Conservation (phyloP, 345 rosid species). For the Rhodamnia rubescens region DNA sequence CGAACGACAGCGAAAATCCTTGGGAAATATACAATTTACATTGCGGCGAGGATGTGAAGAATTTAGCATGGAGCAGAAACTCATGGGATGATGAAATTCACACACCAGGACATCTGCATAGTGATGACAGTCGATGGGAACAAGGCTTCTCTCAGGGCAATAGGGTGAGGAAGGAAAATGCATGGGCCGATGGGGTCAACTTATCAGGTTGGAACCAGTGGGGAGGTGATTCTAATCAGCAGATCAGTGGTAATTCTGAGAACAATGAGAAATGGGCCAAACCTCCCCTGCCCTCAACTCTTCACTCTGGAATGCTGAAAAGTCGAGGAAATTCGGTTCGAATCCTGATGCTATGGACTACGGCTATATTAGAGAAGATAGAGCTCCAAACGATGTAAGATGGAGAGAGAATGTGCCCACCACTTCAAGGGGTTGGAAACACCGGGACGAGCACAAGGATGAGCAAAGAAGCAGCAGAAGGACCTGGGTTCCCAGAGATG, state of each 20-base stretch:
- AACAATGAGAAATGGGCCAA: conserved; percentile 14
- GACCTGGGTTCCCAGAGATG: conserved; percentile 15
- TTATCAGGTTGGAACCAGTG: conserved; percentile 11
- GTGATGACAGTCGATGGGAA: conserved; percentile 37
- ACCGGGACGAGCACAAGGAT: conserved; percentile 1
- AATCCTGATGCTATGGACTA: conserved; percentile 8
- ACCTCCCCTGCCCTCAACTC: conserved; percentile 2
- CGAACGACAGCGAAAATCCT: conserved; percentile 12
- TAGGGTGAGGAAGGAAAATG: conserved; percentile 10
- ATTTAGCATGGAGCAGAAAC: conserved; percentile 14
- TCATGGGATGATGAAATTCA: conserved; percentile 6
- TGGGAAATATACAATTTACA: conserved; percentile 18
- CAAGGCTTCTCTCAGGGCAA: conserved; percentile 10
- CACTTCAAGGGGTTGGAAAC: conserved; percentile 21
- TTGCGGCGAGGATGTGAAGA: conserved; percentile 7
- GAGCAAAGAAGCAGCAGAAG: conserved; percentile 13
- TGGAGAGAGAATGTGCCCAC: conserved; percentile 12
- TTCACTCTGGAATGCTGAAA: conserved; percentile 12
- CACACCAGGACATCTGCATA: conserved; percentile 1
- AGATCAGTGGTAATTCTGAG: not conserved
- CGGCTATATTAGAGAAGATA: not conserved
- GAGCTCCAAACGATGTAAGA: conserved; percentile 4
- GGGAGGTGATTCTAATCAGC: not conserved
- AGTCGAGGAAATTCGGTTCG: not conserved
- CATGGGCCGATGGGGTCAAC: conserved; percentile 14